Evolutionary conservation across 352 stramenopile species (phyloP), one percentile per base, ranked within the genome.

Genomic region (Elongisporangium undulatum): DNA sequence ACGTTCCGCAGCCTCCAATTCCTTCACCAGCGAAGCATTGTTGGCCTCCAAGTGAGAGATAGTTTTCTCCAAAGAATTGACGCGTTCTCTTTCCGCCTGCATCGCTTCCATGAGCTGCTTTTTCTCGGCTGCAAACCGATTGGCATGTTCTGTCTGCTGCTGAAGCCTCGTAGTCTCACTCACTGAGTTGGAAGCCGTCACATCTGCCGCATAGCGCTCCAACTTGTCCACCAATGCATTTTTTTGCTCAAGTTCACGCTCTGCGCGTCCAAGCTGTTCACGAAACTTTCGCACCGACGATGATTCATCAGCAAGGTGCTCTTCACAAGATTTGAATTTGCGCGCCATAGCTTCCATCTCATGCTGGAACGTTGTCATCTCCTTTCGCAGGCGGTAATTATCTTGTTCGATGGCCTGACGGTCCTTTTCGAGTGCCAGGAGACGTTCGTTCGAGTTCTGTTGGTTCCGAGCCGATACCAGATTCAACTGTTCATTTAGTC

Each of bases 371-470:
- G 59, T 59, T n/a, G 72, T 57, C 19, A 88, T 39, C 19, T 77
- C 68, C 17, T 67, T 61, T 3, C 77, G 76, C n/a, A 90, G 71
- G 2, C 71, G 66, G 4, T 73, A 73, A 49, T 86, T 86, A 23
- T 87, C 71, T 24, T 79, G 53, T 54, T 90, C 81, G n/a, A 85
- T 72, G 7, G 62, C 55, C 20, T 76, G 67, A 2, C 80, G 78
- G 10, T 75, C 75, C 49, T 82, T 78, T 56, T 90, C 78, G 19
- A 90, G 56, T 20, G 69, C 63, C 4, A 65, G 49, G n/a, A 89
- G 22, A 1, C 79, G 82, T 23, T 89, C 82, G 41, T 86, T 86
- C 5, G 77, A 74, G 12, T 68, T 73, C 41, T 88, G 74, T 22
- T 82, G 67, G n/a, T 54, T 73, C 8, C 72, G 69, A 21, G 64